A percentile compares a stretch with the other conserved stretches of the same genome.
Conservation (phyloP, 2,329 filamentous ascomycete genomes). For the Chaetomiaceae sp. region DNA sequence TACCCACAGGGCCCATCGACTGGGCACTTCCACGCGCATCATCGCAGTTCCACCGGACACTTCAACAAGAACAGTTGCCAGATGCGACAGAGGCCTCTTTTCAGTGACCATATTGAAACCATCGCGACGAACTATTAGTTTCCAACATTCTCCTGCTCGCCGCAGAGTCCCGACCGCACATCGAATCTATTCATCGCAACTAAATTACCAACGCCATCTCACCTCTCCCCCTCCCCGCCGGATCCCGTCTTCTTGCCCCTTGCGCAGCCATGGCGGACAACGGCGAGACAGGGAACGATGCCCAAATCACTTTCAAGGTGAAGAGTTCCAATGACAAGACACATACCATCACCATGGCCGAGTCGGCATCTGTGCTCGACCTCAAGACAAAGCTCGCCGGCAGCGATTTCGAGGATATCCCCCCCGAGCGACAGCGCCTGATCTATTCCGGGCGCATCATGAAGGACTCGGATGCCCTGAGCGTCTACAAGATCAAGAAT, state of each 20-base stretch:
- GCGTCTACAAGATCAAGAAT: slow-evolving; percentile 88
- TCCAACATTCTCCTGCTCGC: neutral
- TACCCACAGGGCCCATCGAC: neutral
- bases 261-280: slow-evolving; percentile 58
- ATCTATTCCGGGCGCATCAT: slow-evolving; percentile 97
- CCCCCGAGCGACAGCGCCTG: slow-evolving; percentile 81
- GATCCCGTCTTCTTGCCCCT: neutral
- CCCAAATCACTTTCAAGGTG: slow-evolving; percentile 90
- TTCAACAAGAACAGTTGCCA: too few relatives aligned
- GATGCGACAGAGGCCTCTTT: neutral
- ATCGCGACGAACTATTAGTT: too few relatives aligned
- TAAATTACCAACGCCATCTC: neutral
- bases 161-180: neutral
- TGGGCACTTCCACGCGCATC: slow-evolving; percentile 15
- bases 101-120: too few relatives aligned
- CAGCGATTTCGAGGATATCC: slow-evolving; percentile 78
- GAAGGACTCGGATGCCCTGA: slow-evolving; percentile 86
- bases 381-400: slow-evolving; percentile 84
- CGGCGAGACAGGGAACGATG: slow-evolving; percentile 55
- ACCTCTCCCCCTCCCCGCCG: neutral
- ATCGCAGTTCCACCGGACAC: slow-evolving; percentile 6
- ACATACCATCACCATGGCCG: slow-evolving; percentile 74
- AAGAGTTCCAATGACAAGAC: slow-evolving; percentile 92
- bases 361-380: slow-evolving; percentile 72
- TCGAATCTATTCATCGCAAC: neutral